Percentiles rank a stretch among this genome's conserved stretches.
phyloP scores from a whole-genome alignment of 169 alveolate genomes.

The Plasmodium billcollinsi region DNA sequence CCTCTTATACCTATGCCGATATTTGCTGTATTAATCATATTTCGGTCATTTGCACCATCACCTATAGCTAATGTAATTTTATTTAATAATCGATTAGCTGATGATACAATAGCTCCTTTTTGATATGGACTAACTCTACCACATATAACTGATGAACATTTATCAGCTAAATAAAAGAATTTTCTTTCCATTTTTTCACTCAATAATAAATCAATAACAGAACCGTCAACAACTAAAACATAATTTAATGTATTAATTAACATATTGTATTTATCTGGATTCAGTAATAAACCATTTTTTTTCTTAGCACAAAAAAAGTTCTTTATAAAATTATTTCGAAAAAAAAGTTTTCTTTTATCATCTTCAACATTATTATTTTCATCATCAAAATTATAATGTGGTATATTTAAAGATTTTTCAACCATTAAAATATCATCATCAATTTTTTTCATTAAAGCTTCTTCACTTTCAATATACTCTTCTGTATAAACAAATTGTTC shows the following conservation, averaged over 20 bases:
- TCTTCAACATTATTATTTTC: slow-evolving; percentile 4
- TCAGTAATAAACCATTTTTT: slow-evolving; percentile 25
- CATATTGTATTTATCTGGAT: slow-evolving; percentile 42
- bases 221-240: slow-evolving; percentile 69
- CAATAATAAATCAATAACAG: slow-evolving; percentile 40
- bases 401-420: slow-evolving; percentile 50
- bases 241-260: slow-evolving; percentile 22
- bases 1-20: slow-evolving; percentile 99
- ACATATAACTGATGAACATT: slow-evolving; percentile 79
- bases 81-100: slow-evolving; percentile 82
- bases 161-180: slow-evolving; percentile 77
- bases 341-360: neutral
- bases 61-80: slow-evolving; percentile 94
- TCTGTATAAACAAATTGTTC: slow-evolving; percentile 75
- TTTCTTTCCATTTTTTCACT: slow-evolving; percentile 75
- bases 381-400: slow-evolving; percentile 50
- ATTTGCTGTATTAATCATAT: slow-evolving; percentile 98
- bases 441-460: slow-evolving; percentile 46
- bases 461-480: slow-evolving; percentile 55
- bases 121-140: slow-evolving; percentile 84
- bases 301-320: slow-evolving; percentile 6
- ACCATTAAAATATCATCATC: slow-evolving; percentile 54
- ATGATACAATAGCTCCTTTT: slow-evolving; percentile 90
- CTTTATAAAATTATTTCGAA: slow-evolving; percentile 4
- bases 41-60: slow-evolving; percentile 99